These are phyloP conservation scores for Tulasnella sp. DNA, from an alignment of 768 basidiomycete genomes.

Conservation along the genomic window DNA sequence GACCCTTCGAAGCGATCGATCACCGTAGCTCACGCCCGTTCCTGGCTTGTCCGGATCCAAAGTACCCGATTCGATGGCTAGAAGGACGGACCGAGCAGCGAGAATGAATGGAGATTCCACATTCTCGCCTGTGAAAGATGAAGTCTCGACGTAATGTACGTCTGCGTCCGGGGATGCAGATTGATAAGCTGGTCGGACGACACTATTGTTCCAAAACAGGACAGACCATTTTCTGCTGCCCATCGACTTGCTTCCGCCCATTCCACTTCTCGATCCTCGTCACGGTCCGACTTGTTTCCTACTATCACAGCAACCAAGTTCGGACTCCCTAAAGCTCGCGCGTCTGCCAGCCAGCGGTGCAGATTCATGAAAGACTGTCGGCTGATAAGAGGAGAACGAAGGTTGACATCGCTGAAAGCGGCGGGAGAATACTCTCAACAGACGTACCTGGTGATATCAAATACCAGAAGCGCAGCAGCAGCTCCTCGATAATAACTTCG, in stretches of 20 bases:
- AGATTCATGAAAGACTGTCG: slow-evolving; percentile 81
- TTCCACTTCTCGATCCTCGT: slow-evolving; percentile 91
- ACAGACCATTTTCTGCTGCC: slow-evolving; percentile 85
- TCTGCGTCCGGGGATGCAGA: slow-evolving; percentile 39
- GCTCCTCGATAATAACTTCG: slow-evolving; percentile 95
- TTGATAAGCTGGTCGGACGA: not conserved
- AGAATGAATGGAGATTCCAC: slow-evolving; percentile 86
- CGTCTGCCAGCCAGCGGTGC: slow-evolving; percentile 86
- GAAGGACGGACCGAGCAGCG: slow-evolving; percentile 77
- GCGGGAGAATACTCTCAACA: not conserved
- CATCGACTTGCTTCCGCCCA: slow-evolving; percentile 91
- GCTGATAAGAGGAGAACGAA: slow-evolving; percentile 36
- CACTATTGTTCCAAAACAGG: slow-evolving; percentile 17
- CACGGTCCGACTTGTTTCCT: slow-evolving; percentile 91
- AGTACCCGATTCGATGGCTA: slow-evolving; percentile 82
- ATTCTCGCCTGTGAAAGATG: slow-evolving; percentile 86
- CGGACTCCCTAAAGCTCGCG: slow-evolving; percentile 83
- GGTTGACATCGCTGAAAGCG: not conserved
- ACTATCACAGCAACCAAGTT: slow-evolving; percentile 85
- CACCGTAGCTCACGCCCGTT: slow-evolving; percentile 94
- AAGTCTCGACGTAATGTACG: slow-evolving; percentile 88
- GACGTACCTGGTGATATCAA: slow-evolving; percentile 80
- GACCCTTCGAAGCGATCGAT: slow-evolving; percentile 82
- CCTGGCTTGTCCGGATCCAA: slow-evolving; percentile 92
- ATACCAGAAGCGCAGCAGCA: slow-evolving; percentile 83